These are phyloP conservation scores for Yamadazyma laniorum DNA, from an alignment of 805 yeast species.

Conservation along the genomic window DNA sequence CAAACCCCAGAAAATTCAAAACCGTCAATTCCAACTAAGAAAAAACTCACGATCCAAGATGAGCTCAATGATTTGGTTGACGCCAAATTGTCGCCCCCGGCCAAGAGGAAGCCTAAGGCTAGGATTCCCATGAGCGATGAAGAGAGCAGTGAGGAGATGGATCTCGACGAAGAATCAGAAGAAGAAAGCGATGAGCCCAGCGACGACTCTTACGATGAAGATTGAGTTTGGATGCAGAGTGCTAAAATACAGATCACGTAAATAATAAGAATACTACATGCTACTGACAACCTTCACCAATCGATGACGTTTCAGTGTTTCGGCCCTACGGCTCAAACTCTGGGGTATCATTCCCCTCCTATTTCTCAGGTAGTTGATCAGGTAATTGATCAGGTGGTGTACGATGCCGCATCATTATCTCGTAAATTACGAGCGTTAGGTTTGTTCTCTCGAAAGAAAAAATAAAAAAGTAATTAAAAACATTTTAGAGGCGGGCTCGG, in stretches of 20 bases:
- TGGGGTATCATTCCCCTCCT: no score
- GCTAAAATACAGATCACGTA: no score
- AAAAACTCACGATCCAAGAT: constrained; percentile 15
- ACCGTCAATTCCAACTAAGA: constrained; percentile 6
- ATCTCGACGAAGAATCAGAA: constrained; percentile 2
- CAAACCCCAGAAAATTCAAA: constrained; percentile 1
- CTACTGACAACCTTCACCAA: no score
- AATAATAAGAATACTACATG: no score
- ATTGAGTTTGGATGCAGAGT: no score
- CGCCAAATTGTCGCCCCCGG: constrained; percentile 6
- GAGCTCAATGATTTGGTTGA: constrained; percentile 25
- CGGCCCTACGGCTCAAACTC: no score
- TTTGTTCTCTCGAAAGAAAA: constrained; percentile 1
- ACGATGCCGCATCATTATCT: constrained; percentile 4
- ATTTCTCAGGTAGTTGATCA: no score
- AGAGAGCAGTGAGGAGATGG: constrained; percentile 6
- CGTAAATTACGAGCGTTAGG: constrained; percentile 7
- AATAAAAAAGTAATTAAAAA: background rate
- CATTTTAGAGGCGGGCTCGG: background rate
- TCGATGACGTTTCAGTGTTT: no score
- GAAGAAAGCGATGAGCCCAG: background rate
- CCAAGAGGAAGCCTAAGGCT: constrained; percentile 11
- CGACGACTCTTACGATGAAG: constrained; percentile 8
- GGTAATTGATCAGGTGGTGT: background rate
- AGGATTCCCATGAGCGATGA: constrained; percentile 5